Evolutionary conservation across 345 rosid species (phyloP), one percentile per base, ranked within the genome.

Genomic region (Nephelium lappaceum): DNA sequence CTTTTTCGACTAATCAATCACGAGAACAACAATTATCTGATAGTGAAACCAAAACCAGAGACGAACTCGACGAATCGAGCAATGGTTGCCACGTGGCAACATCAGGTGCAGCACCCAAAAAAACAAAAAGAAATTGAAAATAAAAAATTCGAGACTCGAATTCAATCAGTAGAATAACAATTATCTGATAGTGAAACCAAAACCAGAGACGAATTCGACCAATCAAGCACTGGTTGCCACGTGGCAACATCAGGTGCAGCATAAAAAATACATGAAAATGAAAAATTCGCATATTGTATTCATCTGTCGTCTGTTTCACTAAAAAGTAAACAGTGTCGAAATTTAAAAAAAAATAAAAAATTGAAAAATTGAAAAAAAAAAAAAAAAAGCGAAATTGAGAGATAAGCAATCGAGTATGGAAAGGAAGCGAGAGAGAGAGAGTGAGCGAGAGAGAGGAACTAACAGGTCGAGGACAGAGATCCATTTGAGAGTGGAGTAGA

Each of bases 391-490:
- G 25, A 43, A 45, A 23, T 24, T 41, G 55, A 25, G 6, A 74
- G 24, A 16, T 8, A 67, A 41, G 6, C n/a, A 18, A 14, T 71
- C 53, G 1, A 39, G 11, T 4, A 61, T 21, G 19, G 12, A 73
- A 73, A 36, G 49, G 14, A 43, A 31, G 0, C 5, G 42, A 74
- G 6, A 39, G 24, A 45, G 51, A 8, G 51, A 45, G 10, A 45
- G 51, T 0, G 51, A 45, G 51, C 2, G 4, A 47, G 31, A 36
- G 15, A 49, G 68, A 39, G 49, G 71, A 75, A 84, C 89, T 85
- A 77, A 96, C 99, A 93, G 89, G 75, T 93, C 97, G 67, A 96
- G 86, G 73, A 93, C 93, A 72, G 99, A 93, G 90, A 96, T 89
- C 98, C 94, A 91, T 74, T 89, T 91, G 84, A 94, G 93, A 79